Conservation (phyloP, 768 basidiomycete genomes). For the Boletus subcaerulescens region DNA sequence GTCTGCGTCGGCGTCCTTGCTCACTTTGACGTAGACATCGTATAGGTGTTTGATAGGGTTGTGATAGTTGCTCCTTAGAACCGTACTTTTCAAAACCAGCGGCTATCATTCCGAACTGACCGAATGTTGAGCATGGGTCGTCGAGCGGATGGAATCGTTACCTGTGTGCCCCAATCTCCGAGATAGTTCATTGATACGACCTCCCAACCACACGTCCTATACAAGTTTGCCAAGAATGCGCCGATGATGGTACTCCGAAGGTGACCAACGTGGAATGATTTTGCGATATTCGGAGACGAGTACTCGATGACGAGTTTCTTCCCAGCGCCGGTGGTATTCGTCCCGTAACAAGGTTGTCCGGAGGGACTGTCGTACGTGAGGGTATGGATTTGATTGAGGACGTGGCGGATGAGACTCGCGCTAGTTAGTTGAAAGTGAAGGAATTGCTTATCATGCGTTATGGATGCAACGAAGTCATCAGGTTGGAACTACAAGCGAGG, state of each 20-base stretch:
- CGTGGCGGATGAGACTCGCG: constrained; percentile 53
- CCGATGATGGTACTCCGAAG: constrained; percentile 98
- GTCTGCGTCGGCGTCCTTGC: constrained; percentile 76
- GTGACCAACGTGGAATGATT: constrained; percentile 97
- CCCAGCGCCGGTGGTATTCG: constrained; percentile 70
- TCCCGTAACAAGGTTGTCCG: constrained; percentile 72
- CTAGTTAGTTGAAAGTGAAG: constrained; percentile 77
- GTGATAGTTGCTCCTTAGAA: constrained; percentile 73
- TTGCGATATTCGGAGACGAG: constrained; percentile 96
- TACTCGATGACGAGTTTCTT: constrained; percentile 89
- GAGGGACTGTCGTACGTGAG: constrained; percentile 62
- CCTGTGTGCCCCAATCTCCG: constrained; percentile 98
- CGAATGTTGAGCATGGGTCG: neutral
- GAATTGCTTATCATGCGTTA: constrained; percentile 71
- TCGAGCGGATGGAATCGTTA: constrained; percentile 25
- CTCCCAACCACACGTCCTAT: constrained; percentile 91
- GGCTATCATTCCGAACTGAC: constrained; percentile 84
- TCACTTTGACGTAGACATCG: constrained; percentile 93
- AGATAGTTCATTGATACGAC: constrained; percentile 92
- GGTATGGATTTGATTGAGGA: constrained; percentile 72
- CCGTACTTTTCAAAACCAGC: constrained; percentile 93
- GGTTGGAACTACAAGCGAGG: constrained; percentile 65
- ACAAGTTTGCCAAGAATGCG: constrained; percentile 87
- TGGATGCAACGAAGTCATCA: constrained; percentile 72
- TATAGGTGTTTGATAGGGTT: constrained; percentile 95